Evolutionary conservation across 441 rosid genomes (phyloP), one percentile per base, ranked within the genome.

Genomic region (Hura crepitans): DNA sequence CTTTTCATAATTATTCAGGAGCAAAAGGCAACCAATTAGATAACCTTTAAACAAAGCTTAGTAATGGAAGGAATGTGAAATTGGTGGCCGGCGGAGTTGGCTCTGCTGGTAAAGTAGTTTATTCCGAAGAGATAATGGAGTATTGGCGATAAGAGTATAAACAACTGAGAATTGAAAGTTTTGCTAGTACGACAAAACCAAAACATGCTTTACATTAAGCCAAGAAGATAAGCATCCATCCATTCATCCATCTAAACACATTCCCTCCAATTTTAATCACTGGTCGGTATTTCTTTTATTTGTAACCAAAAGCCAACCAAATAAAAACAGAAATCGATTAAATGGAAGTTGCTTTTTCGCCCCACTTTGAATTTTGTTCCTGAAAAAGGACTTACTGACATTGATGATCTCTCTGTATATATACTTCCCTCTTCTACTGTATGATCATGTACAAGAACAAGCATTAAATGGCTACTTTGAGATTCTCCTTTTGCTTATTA

Each of bases 391-490:
- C 12, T 9, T 9, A 42, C 12, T 9, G 8, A 9, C 65, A 18
- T 31, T 9, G 2, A 27, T 33, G 23, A 55, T 23, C 51, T 28
- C 59, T 46, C 13, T 49, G 53, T 75, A 47, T 76, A 76, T 58
- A 64, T 30, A 61, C 65, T 54, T 17, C 63, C 69, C 20, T 31
- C 60, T 57, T 57, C 42, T 42, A 35, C n/a, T 7, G 50, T 33
- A 15, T 66, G 42, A 61, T 25, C 23, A 49, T 49, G 57, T 23
- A 18, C 49, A 51, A 51, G 39, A 51, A 55, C 51, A 49, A 49
- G 53, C 56, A 37, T 54, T 5, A 64, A 66, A 82, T 82, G 86
- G 78, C 71, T 45, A 56, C 68, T 65, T 42, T 74, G 56, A 72
- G 75, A 27, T 61, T 65, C 46, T 60, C 6, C 53, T 5, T 69